Evolutionary conservation across 163 green algal species (phyloP).

Genomic region (Scenedesmus sp.): DNA sequence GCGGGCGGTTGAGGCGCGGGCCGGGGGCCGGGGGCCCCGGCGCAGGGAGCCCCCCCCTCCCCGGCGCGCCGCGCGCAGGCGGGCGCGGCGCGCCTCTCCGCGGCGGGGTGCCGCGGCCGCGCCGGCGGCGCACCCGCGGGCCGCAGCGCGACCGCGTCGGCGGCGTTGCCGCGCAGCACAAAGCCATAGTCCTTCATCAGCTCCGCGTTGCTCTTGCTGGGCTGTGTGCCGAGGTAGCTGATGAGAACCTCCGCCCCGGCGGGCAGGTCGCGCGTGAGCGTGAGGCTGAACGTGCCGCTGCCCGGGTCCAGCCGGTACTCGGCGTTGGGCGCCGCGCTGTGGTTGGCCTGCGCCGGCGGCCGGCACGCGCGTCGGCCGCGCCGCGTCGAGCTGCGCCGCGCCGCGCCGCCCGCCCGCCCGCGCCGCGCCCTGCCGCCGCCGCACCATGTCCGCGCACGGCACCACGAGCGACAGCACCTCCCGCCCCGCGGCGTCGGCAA

Average conservation of each 20-base stretch:
- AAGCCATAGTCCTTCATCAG: constrained; percentile 64
- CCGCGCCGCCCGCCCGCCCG: too few species aligned
- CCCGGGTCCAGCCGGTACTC: constrained; percentile 44
- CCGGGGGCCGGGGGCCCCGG: too few species aligned
- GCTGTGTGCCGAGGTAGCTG: constrained; percentile 51
- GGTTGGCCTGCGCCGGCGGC: too few species aligned
- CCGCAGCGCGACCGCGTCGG: constrained; percentile 49
- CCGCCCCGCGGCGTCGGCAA: constrained; percentile 51
- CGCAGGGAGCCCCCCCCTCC: too few species aligned
- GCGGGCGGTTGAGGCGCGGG: too few species aligned
- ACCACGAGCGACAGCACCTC: constrained; percentile 58
- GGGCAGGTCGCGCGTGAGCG: constrained; percentile 40
- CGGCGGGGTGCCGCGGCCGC: too few species aligned
- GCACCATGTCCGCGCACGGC: constrained; percentile 55
- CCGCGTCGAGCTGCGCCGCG: too few species aligned
- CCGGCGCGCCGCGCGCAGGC: too few species aligned
- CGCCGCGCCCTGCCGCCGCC: too few species aligned
- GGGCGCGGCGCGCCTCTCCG: too few species aligned
- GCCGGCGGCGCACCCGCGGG: constrained; percentile 9
- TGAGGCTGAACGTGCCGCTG: constrained; percentile 46
- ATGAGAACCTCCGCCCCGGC: constrained; percentile 52
- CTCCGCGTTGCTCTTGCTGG: constrained; percentile 42
- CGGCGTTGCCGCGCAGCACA: constrained; percentile 51
- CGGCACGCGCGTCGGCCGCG: too few species aligned
- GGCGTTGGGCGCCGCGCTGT: constrained; percentile 47